phyloP scores from a whole-genome alignment of 345 rosid genomes.

The Hibiscus tridactylites region DNA sequence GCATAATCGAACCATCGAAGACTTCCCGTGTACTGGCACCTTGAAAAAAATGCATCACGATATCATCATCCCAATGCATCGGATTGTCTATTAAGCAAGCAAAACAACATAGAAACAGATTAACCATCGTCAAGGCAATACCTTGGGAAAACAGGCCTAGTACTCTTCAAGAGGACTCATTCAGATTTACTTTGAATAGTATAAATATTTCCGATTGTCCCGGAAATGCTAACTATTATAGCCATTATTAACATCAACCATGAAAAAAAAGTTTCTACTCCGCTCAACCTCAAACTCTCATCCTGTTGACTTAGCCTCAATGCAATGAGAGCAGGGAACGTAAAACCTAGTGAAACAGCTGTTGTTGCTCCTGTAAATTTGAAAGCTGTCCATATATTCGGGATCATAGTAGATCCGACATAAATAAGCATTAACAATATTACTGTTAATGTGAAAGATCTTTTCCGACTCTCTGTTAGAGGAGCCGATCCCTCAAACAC shows the following conservation, averaged over 20 bases:
- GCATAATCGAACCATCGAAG: not conserved
- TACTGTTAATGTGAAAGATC: slow-evolving; percentile 60
- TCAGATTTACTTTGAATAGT: slow-evolving; percentile 41
- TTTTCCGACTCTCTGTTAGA: slow-evolving; percentile 64
- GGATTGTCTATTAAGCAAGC: not conserved
- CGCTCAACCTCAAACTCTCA: slow-evolving; percentile 29
- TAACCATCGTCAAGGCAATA: not conserved
- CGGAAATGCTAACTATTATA: slow-evolving; percentile 57
- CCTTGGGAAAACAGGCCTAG: not conserved
- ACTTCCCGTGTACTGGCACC: not conserved
- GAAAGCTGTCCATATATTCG: slow-evolving; percentile 95
- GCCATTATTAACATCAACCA: slow-evolving; percentile 76
- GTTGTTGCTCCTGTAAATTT: slow-evolving; percentile 99
- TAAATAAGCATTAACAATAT: slow-evolving; percentile 51
- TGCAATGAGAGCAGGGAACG: slow-evolving; percentile 80
- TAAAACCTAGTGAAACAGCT: slow-evolving; percentile 89
- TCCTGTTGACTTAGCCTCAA: slow-evolving; percentile 47
- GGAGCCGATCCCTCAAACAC: slow-evolving; percentile 68
- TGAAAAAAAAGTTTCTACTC: slow-evolving; percentile 41
- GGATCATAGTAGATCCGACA: slow-evolving; percentile 84
- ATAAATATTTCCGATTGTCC: slow-evolving; percentile 68
- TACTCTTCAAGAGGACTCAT: slow-evolving; percentile 8
- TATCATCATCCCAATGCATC: not conserved
- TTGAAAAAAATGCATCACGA: not conserved
- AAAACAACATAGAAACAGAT: not conserved